phyloP scores from a whole-genome alignment of 2,329 filamentous ascomycete genomes.

The Aspergillus piperis region DNA sequence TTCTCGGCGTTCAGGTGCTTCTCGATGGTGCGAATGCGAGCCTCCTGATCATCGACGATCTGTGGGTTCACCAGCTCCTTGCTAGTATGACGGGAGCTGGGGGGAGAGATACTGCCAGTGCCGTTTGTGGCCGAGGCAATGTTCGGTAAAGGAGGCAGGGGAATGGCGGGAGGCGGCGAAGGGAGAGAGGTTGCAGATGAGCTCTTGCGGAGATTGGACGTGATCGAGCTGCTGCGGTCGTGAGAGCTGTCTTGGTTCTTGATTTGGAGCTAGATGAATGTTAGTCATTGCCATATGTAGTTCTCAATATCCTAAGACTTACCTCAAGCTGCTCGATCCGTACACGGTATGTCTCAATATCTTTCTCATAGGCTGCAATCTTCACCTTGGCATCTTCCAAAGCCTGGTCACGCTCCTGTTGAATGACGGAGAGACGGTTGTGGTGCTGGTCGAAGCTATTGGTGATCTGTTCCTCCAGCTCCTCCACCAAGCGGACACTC shows the following conservation, averaged over 20 bases:
- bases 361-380: conserved; percentile 63
- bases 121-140: conserved; percentile 53
- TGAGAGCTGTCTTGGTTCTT: conserved; percentile 49
- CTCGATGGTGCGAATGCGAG: conserved; percentile 91
- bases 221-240: conserved; percentile 59
- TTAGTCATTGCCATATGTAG: conserved; percentile 21
- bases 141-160: conserved; percentile 84
- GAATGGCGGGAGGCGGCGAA: conserved; percentile 91
- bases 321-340: conserved; percentile 74
- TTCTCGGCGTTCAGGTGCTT: conserved; percentile 96
- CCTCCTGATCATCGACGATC: conserved; percentile 91
- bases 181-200: conserved; percentile 79
- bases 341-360: conserved; percentile 60
- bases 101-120: conserved; percentile 57
- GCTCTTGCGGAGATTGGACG: conserved; percentile 79
- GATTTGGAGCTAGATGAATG: conserved; percentile 38
- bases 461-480: conserved; percentile 94
- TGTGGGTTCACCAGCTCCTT: conserved; percentile 79
- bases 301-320: conserved; percentile 34
- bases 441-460: conserved; percentile 94
- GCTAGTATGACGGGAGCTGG: conserved; percentile 72
- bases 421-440: conserved; percentile 81
- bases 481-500: conserved; percentile 87
- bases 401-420: conserved; percentile 71
- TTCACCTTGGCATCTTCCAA: conserved; percentile 75